Evolutionary conservation across 225 moss, liverwort and hornwort genomes (phyloP).

Genomic region (Sphagnum tenellum): DNA sequence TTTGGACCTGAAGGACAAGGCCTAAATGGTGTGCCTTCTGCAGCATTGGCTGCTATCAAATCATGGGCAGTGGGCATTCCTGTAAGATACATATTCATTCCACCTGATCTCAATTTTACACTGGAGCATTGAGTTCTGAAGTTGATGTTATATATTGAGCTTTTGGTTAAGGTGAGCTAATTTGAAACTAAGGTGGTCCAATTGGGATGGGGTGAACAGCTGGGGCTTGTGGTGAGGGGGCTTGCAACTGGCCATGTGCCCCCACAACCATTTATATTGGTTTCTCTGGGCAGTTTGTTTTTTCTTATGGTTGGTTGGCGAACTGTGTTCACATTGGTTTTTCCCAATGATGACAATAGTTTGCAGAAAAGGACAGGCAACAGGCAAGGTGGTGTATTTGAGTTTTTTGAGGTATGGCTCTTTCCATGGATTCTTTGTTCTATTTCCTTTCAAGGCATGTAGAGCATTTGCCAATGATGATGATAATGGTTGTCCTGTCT

Average conservation of each 20-base stretch:
- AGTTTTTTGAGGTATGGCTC: conserved; percentile 70
- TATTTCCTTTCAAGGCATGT: no score
- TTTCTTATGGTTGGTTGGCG: conserved; percentile 93
- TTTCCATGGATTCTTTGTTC: background rate
- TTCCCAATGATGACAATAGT: conserved; percentile 47
- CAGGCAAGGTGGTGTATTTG: conserved; percentile 64
- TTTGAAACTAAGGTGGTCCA: background rate
- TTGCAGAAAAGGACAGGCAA: conserved; percentile 40
- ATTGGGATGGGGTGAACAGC: conserved; percentile 31
- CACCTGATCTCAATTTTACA: background rate
- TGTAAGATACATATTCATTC: conserved; percentile 24
- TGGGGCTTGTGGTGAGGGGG: conserved; percentile 75
- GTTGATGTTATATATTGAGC: no score
- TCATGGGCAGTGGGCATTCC: conserved; percentile 90
- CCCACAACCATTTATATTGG: conserved; percentile 69
- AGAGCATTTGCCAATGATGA: background rate
- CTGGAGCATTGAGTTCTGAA: no score
- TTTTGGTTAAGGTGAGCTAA: no score
- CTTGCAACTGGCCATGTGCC: conserved; percentile 75
- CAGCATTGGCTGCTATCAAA: conserved; percentile 57
- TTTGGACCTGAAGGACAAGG: conserved; percentile 92
- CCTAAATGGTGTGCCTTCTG: conserved; percentile 54
- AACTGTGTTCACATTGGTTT: conserved; percentile 55
- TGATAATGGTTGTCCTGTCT: background rate
- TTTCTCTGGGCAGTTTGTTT: conserved; percentile 77